Conservation (phyloP, 768 basidiomycete genomes). For the Pulveroboletus sp. region DNA sequence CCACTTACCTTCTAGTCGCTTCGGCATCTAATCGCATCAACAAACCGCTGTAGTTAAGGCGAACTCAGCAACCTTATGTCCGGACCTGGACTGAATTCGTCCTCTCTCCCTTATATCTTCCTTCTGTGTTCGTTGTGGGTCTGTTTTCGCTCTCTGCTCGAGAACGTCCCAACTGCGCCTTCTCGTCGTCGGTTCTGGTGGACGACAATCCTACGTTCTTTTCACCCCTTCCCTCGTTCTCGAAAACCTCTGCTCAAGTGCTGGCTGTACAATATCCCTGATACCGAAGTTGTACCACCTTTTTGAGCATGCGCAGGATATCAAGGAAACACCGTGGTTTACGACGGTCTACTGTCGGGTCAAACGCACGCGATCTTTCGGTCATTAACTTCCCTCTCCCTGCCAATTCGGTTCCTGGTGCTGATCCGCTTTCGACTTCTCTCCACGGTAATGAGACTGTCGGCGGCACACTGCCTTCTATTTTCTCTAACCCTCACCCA, state of each 20-base stretch:
- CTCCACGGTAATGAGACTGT: conserved; percentile 25
- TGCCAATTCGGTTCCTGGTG: conserved; percentile 33
- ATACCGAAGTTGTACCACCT: conserved; percentile 7
- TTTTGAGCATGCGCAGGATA: conserved; percentile 12
- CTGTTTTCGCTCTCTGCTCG: conserved; percentile 1
- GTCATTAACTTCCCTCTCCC: conserved; percentile 4
- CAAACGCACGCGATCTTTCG: conserved; percentile 6
- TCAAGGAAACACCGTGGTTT: conserved; percentile 10
- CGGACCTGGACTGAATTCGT: neutral
- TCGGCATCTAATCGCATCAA: neutral
- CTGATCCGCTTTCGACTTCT: conserved; percentile 18
- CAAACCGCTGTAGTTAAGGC: conserved; percentile 19
- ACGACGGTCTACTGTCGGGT: conserved; percentile 9
- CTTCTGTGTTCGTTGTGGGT: neutral
- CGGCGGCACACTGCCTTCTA: neutral
- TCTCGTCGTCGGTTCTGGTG: conserved; percentile 10
- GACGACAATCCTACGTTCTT: conserved; percentile 20
- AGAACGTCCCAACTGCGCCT: neutral
- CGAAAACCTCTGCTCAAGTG: neutral
- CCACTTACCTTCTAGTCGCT: neutral
- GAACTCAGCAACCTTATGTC: conserved; percentile 9
- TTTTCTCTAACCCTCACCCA: too few relatives aligned
- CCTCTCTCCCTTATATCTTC: conserved; percentile 6
- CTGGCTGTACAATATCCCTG: neutral
- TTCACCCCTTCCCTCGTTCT: conserved; percentile 16